Percentiles rank a stretch among this genome's conserved stretches.
Conservation (phyloP, 306 rosid species). For the Cicer cuneatum region DNA sequence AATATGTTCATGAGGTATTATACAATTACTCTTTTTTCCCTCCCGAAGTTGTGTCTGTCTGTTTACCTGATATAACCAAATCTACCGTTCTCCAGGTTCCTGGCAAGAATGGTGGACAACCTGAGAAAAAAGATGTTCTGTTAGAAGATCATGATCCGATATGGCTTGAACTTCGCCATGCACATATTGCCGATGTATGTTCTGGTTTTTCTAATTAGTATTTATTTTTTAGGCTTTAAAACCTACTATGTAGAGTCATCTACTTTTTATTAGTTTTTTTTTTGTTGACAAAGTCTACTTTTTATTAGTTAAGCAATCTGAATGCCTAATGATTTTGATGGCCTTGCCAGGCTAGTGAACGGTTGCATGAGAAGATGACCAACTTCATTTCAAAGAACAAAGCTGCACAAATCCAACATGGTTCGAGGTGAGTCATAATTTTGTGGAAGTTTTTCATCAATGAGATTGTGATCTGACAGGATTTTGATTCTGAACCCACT, state of each 20-base stretch:
- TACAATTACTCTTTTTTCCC: slow-evolving; percentile 7
- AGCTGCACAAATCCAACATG: slow-evolving; percentile 93
- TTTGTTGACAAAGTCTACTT: background rate
- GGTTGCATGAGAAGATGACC: slow-evolving; percentile 94
- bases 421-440: slow-evolving; percentile 70
- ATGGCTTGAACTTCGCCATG: slow-evolving; percentile 97
- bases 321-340: slow-evolving; percentile 44
- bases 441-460: slow-evolving; percentile 13
- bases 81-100: slow-evolving; percentile 63
- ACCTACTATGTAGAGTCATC: slow-evolving; percentile 18
- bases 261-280: slow-evolving; percentile 11
- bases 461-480: slow-evolving; percentile 6
- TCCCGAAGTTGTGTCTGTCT: slow-evolving; percentile 26
- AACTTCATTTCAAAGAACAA: slow-evolving; percentile 80
- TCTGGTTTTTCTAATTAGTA: slow-evolving; percentile 27
- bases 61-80: slow-evolving; percentile 34
- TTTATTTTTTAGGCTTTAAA: slow-evolving; percentile 10
- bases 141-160: slow-evolving; percentile 94
- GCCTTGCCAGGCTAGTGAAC: slow-evolving; percentile 83
- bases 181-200: slow-evolving; percentile 93
- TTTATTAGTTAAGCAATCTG: slow-evolving; percentile 24
- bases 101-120: slow-evolving; percentile 73
- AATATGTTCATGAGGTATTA: slow-evolving; percentile 85
- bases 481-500: slow-evolving; percentile 31
- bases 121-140: slow-evolving; percentile 89